Evolutionary conservation across 1,139 yeast genomes (phyloP), one percentile per base, ranked within the genome.

Genomic region (Zygosaccharomyces sapae): DNA sequence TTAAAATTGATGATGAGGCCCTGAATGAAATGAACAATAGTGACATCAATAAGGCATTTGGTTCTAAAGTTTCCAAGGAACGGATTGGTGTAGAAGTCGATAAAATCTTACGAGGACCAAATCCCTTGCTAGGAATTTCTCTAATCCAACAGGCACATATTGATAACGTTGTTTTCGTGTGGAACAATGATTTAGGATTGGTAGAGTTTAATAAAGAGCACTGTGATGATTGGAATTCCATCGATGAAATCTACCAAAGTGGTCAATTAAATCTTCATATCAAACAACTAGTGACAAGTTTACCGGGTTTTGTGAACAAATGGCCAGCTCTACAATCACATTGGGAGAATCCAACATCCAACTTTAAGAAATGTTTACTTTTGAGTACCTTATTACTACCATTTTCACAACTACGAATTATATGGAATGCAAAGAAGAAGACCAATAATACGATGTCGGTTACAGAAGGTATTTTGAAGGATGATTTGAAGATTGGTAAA

Each of bases 41-140:
- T 0, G 76, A 74, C n/a, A 81, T 90, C 48, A 80, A 77, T 53
- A 54, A 62, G 1, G 81, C 88, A 1, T 73, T 94, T 38, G 67
- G 75, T 22, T 72, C 75, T 38, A 94, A 94, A 62, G 89, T 94
- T 44, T 86, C 96, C 51, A 74, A 94, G 46, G 98, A 92, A 66
- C 75, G 99, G 55, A 83, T 94, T 10, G 97, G 97, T 2, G 81
- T 80, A 10, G 99, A 94, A 59, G 66, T 90, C 44, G 81, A 76
- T 43, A 94, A 94, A 66, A 84, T 84, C 34, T 69, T 90, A 35
- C 67, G 69, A n/a, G 80, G 94, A 19, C 59, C 65, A 4, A 74
- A 83, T 55, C 87, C 95, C 0, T 69, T 74, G 0, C 74, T 79
- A 52, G 96, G 94, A 0, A 68, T 89, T 43, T 68, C 72, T 18